Percentiles rank a stretch among this genome's conserved stretches.
These are phyloP conservation scores for Globisporangium cederbergense DNA, from an alignment of 352 stramenopile genomes.

Conservation along the genomic window DNA sequence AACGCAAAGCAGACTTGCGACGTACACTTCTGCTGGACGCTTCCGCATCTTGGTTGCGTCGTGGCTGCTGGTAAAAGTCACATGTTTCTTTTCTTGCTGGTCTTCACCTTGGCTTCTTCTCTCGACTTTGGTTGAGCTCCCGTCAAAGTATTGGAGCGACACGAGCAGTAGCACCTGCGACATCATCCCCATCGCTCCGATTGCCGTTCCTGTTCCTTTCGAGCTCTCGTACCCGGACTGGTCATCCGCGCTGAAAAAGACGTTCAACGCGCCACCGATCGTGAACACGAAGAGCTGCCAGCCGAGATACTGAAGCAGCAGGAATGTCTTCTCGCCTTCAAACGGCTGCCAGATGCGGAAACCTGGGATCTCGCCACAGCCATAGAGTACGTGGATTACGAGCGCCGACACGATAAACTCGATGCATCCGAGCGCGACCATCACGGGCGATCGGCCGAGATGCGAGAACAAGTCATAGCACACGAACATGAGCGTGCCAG, in stretches of 20 bases:
- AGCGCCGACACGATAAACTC: constrained; percentile 42
- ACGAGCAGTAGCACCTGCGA: constrained; percentile 47
- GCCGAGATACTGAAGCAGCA: constrained; percentile 58
- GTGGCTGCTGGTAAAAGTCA: not conserved
- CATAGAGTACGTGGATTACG: constrained; percentile 53
- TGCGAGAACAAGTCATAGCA: constrained; percentile 36
- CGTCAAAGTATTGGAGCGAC: constrained; percentile 45
- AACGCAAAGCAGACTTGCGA: constrained; percentile 29
- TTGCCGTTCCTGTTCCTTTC: constrained; percentile 26
- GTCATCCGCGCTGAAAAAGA: constrained; percentile 26
- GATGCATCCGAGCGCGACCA: constrained; percentile 30
- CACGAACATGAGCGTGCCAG: constrained; percentile 39
- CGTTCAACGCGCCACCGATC: constrained; percentile 32
- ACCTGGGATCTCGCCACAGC: constrained; percentile 39
- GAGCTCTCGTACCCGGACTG: constrained; percentile 11
- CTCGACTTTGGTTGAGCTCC: not conserved
- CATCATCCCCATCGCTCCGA: constrained; percentile 41
- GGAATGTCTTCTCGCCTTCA: constrained; percentile 43
- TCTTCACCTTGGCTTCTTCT: not conserved
- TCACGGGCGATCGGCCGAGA: constrained; percentile 27
- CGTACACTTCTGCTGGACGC: constrained; percentile 31
- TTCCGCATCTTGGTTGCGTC: not conserved
- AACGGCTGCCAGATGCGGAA: constrained; percentile 58
- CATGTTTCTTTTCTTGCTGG: not conserved
- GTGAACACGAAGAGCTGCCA: constrained; percentile 57